phyloP scores from a whole-genome alignment of 306 rosid species.

The Gleditsia sinensis region DNA sequence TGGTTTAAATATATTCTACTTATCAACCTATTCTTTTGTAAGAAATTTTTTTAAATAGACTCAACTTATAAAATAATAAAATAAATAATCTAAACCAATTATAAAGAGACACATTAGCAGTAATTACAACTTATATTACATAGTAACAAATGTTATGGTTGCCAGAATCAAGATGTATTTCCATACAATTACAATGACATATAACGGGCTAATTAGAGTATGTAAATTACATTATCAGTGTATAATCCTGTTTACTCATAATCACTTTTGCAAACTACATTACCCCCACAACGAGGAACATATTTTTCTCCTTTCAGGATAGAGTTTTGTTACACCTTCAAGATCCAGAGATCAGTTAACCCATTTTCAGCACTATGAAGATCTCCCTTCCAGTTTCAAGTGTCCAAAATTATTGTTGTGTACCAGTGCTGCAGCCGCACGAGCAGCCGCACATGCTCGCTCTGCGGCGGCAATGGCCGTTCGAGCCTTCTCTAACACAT shows the following conservation, averaged over 20 bases:
- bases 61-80: no score
- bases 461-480: conserved; percentile 89
- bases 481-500: conserved; percentile 77
- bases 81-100: no score
- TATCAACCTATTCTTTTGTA: no score
- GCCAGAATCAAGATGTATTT: conserved; percentile 6
- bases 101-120: no score
- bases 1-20: no score
- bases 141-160: neutral
- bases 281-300: conserved; percentile 1
- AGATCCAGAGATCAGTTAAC: conserved; percentile 3
- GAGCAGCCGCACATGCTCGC: conserved; percentile 87
- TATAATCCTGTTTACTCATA: conserved; percentile 16
- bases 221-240: conserved; percentile 29
- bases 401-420: conserved; percentile 49
- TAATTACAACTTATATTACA: conserved; percentile 22
- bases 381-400: conserved; percentile 50
- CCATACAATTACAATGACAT: conserved; percentile 30
- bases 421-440: conserved; percentile 74
- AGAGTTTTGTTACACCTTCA: neutral
- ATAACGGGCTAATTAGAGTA: conserved; percentile 19
- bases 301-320: neutral
- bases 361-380: conserved; percentile 43
- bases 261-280: conserved; percentile 20
- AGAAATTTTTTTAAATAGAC: no score